A percentile compares a stretch with the other conserved stretches of the same genome.
Evolutionary conservation across 805 yeast genomes (phyloP).

Genomic region (Kuraishia floccosa): DNA sequence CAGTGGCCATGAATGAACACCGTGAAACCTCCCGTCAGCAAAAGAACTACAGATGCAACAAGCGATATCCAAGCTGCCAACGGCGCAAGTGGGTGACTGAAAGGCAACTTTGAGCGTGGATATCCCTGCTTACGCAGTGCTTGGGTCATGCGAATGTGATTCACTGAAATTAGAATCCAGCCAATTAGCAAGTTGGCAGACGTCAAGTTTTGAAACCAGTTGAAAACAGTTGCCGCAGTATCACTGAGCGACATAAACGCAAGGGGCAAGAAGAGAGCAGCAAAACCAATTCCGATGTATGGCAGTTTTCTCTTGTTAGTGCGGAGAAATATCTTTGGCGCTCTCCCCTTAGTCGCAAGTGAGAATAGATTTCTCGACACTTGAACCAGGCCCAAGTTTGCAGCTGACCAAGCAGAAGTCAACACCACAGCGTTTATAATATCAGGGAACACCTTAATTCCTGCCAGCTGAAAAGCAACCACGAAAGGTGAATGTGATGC

Average conservation of each 20-base stretch:
- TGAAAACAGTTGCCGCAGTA: slow-evolving; percentile 44
- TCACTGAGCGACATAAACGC: slow-evolving; percentile 42
- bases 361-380: slow-evolving; percentile 58
- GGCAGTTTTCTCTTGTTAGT: slow-evolving; percentile 43
- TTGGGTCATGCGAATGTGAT: slow-evolving; percentile 36
- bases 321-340: slow-evolving; percentile 47
- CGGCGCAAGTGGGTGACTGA: too few relatives aligned
- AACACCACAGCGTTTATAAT: slow-evolving; percentile 68
- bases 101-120: neutral
- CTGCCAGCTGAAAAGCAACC: slow-evolving; percentile 64
- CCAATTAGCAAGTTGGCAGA: slow-evolving; percentile 52
- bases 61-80: too few relatives aligned
- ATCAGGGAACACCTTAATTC: slow-evolving; percentile 59
- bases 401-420: slow-evolving; percentile 40
- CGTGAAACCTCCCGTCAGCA: slow-evolving; percentile 13
- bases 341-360: slow-evolving; percentile 52
- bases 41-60: neutral
- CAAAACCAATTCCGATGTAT: slow-evolving; percentile 33
- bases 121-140: neutral
- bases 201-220: slow-evolving; percentile 40
- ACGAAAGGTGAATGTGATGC: slow-evolving; percentile 65
- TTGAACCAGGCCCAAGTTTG: slow-evolving; percentile 57
- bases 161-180: slow-evolving; percentile 41
- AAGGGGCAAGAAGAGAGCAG: slow-evolving; percentile 36
- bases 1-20: slow-evolving; percentile 39